Evolutionary conservation across 768 basidiomycete genomes (phyloP).

Genomic region (Pleurotus salmoneostramineus): DNA sequence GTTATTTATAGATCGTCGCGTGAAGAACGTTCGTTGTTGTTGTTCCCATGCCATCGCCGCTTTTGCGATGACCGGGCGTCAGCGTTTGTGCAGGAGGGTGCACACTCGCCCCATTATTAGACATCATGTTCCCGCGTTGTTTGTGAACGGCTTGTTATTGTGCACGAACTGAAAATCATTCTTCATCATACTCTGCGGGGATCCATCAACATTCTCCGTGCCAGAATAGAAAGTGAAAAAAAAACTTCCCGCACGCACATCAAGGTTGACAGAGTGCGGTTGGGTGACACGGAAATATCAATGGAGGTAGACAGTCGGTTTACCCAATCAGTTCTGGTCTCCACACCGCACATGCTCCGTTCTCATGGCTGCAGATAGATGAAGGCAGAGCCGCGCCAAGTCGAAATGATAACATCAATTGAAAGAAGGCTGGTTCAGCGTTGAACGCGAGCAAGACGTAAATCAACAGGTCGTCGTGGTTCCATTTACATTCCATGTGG

Average conservation of each 20-base stretch:
- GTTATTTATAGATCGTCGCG: neutral
- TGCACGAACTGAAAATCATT: too few species aligned
- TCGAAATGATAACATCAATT: neutral
- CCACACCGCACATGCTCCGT: slow-evolving; percentile 2
- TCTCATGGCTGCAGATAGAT: slow-evolving; percentile 3
- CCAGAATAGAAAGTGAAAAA: too few species aligned
- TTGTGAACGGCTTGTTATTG: too few species aligned
- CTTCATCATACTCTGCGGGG: too few species aligned
- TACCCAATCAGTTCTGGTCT: neutral
- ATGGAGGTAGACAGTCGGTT: neutral
- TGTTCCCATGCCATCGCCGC: neutral
- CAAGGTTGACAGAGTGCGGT: neutral
- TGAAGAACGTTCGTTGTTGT: neutral
- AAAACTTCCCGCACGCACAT: neutral
- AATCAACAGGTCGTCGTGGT: neutral
- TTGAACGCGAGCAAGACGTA: slow-evolving; percentile 3
- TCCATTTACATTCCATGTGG: slow-evolving; percentile 3
- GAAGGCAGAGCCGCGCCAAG: neutral
- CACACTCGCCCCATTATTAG: too few species aligned
- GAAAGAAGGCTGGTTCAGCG: neutral
- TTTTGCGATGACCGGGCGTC: neutral
- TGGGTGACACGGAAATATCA: slow-evolving; percentile 1
- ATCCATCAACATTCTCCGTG: too few species aligned
- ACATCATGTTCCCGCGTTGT: too few species aligned
- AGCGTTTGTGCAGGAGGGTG: too few species aligned